Evolutionary conservation across 768 basidiomycete species (phyloP), one percentile per base, ranked within the genome.

Genomic region (Solioccasus polychromus): DNA sequence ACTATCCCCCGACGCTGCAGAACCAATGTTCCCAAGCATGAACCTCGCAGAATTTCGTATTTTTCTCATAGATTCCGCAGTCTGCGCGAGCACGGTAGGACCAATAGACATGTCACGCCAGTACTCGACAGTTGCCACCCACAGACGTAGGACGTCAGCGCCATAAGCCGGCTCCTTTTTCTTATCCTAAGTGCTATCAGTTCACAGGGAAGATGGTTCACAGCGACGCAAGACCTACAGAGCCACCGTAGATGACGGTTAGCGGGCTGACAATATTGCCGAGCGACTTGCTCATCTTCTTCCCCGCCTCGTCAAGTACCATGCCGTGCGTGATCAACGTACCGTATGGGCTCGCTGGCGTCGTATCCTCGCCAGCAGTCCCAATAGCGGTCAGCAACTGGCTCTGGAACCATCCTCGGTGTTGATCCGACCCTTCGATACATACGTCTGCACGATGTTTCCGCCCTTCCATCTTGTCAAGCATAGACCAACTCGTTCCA

Each of bases 341-440:
- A 30, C 74, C 74, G 61, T 92, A 99, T 10, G 95, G 85, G 37
- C 70, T 70, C 19, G 42, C 44, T 3, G 64, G 55, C 32, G 48
- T 63, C 23, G 44, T n/a, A 10, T 8, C 26, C 15, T 31, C 43
- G 3, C 50, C 54, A 1, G 53, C 53, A 10, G 62, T 47, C 3
- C 81, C 80, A 17, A 95, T 68, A 9, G 82, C 78, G 4, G 96
- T 98, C 37, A 99, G 70, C 22, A 99, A 69, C 53, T 91, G 87
- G 46, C 92, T 94, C 67, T 99, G 96, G 73, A 99, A 99, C 95
- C 95, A 99, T 8, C 95, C 95, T 7, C 95, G 85, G 65, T 99
- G 95, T 64, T 98, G 95, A 66, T 99, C 95, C 2, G 89, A 88
- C 12, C 96, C 96, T 59, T 99, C 95, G 23, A 99, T 69, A 60